Evolutionary conservation across 208 protist genomes (phyloP).

Genomic region (Naegleria gruberi): DNA sequence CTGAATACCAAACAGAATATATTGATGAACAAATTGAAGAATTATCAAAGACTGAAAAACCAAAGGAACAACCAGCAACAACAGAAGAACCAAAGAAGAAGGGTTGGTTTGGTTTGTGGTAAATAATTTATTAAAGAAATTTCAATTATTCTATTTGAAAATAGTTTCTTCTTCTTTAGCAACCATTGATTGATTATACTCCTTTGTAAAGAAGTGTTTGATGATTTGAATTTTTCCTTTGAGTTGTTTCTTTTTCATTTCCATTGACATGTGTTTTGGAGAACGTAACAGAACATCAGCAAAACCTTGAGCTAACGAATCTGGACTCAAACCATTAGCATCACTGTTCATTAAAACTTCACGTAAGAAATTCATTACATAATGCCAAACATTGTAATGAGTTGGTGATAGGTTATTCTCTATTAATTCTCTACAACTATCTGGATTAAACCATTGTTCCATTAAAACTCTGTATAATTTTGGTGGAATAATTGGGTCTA

Average conservation of each 20-base stretch:
- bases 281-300: background rate
- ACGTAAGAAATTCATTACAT: background rate
- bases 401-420: background rate
- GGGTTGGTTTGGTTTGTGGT: slow-evolving; percentile 20
- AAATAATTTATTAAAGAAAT: no score
- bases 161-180: background rate
- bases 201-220: background rate
- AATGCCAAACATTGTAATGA: slow-evolving; percentile 2
- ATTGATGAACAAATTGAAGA: background rate
- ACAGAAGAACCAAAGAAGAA: slow-evolving; percentile 18
- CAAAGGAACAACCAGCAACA: background rate
- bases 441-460: background rate
- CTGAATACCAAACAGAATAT: background rate
- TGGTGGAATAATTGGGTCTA: background rate
- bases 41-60: background rate
- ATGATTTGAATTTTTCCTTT: background rate
- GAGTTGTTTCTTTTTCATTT: background rate
- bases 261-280: background rate
- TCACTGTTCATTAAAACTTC: slow-evolving; percentile 15
- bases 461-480: background rate
- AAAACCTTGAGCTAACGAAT: background rate
- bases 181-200: background rate
- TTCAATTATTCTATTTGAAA: no score
- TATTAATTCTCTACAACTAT: background rate
- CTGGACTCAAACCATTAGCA: background rate